Base-by-base conservation (phyloP, 768 basidiomycete species). In the Tulasnella sp. region DNA sequence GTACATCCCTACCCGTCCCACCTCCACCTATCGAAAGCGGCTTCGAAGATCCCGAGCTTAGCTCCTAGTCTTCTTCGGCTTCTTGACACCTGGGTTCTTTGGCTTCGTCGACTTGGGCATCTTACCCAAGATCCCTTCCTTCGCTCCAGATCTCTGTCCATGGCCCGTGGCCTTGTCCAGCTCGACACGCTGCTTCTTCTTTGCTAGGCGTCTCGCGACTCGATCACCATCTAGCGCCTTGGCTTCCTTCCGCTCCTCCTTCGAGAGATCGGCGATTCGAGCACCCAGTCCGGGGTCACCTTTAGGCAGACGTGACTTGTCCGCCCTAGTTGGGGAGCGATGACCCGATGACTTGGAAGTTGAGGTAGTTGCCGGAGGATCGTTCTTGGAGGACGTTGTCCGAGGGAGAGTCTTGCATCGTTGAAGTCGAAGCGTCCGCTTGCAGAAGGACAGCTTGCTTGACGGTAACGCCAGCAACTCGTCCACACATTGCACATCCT, bases 401-500 rank as follows among this genome's bases (percentile, higher is more conserved):
- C 86, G 83, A 22, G 86, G 82, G 32, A 87, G 67, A 22, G 87
- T 88, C 79, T 94, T 96, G 83, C 94, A 98, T 41, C 91, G 87
- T 78, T 98, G 91, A 3, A 98, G 88, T 26, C 96, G 90, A 3
- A 98, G 84, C 77, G 90, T 94, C 75, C 94, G 92, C 79, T 96
- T 97, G 19, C 92, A 93, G 77, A 98, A 94, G 78, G 91, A 94
- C 79, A 98, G 87, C 75, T 89, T 90, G 62, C 79, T 81, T 19
- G 86, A 83, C 62, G 93, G 90, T 19, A 98, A 81, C 0, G 92
- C 92, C 40, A 99, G 83, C 59, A 98, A 80, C 81, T 98, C 94
- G 78, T 99, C 96, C 0, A 97, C 93, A 78, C 92, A 94, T 79
- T 89, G 88, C 1, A 89, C 88, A 75, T 97, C 94, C 95, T 98